Percentiles rank a stretch among this genome's conserved stretches.
Conservation (phyloP, 1,284 basidiomycete species). For the Pyrrhoderma lamaoense region DNA sequence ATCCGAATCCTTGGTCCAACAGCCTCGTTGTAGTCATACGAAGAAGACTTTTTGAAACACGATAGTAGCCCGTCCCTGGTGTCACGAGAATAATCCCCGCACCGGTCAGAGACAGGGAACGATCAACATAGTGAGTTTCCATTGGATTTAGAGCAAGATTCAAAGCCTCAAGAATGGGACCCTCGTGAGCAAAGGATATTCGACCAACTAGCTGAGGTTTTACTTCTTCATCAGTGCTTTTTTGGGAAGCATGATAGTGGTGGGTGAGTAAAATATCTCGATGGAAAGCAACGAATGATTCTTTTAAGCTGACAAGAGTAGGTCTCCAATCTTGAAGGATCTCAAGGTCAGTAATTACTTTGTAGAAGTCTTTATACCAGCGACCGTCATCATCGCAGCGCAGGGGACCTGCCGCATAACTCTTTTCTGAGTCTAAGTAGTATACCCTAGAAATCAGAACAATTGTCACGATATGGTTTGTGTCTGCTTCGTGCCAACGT, state of each 20-base stretch:
- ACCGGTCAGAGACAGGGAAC: conserved; percentile 91
- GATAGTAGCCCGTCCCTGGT: conserved; percentile 91
- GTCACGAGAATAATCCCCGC: conserved; percentile 82
- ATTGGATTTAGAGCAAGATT: conserved; percentile 91
- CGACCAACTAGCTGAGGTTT: conserved; percentile 71
- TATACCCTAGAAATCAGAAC: conserved; percentile 92
- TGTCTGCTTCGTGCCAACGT: conserved; percentile 75
- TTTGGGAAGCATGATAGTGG: conserved; percentile 54
- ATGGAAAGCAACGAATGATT: conserved; percentile 83
- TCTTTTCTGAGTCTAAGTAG: conserved; percentile 80
- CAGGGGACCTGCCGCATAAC: conserved; percentile 71
- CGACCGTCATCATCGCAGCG: conserved; percentile 63
- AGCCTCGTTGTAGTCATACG: conserved; percentile 93
- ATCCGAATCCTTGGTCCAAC: conserved; percentile 87
- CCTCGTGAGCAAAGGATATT: conserved; percentile 86
- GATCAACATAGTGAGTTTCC: conserved; percentile 94
- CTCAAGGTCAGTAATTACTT: conserved; percentile 91
- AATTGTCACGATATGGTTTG: conserved; percentile 92
- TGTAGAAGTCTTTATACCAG: conserved; percentile 95
- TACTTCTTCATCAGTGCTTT: conserved; percentile 35
- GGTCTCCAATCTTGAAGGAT: conserved; percentile 82
- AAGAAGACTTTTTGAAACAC: conserved; percentile 85
- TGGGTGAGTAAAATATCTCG: conserved; percentile 82
- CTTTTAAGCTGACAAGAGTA: conserved; percentile 81
- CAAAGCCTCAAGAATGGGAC: conserved; percentile 90